phyloP scores from a whole-genome alignment of 78 protist genomes.

The Cavenderia fasciculata region DNA sequence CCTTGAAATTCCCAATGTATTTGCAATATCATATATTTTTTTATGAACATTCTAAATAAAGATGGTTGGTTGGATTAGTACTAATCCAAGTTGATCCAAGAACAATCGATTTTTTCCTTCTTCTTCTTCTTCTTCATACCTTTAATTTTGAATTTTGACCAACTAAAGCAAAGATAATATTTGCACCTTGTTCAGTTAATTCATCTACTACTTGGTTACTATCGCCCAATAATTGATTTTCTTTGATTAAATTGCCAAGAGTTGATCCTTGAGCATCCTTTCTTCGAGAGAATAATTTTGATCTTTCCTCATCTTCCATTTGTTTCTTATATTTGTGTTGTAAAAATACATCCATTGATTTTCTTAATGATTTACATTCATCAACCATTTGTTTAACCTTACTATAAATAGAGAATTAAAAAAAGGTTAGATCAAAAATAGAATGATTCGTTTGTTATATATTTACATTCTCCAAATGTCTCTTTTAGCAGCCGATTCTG shows the following conservation, averaged over 20 bases:
- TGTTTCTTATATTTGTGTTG: conserved; percentile 62
- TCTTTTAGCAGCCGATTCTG: conserved; percentile 61
- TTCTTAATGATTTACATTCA: conserved; percentile 61
- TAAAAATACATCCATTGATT: conserved; percentile 58
- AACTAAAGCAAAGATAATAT: conserved; percentile 41
- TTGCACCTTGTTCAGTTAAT: conserved; percentile 40
- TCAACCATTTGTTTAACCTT: conserved; percentile 49
- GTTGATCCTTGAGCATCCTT: conserved; percentile 29
- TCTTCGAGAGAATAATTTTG: conserved; percentile 37
- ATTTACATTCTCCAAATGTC: conserved; percentile 74
- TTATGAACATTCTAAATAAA: conserved; percentile 50
- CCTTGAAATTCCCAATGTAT: conserved; percentile 59
- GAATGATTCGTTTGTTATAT: neutral
- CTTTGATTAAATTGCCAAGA: conserved; percentile 47
- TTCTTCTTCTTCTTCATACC: neutral
- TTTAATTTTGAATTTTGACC: conserved; percentile 61
- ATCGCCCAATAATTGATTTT: conserved; percentile 26
- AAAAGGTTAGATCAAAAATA: neutral
- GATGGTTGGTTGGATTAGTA: neutral
- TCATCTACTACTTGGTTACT: conserved; percentile 8
- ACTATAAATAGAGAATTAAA: conserved; percentile 3
- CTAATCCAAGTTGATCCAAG: neutral
- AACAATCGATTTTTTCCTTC: neutral
- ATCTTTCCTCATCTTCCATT: conserved; percentile 67
- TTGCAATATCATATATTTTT: conserved; percentile 70